These are phyloP conservation scores for Sedum album DNA, from an alignment of 164 flowering plant genomes.

Conservation along the genomic window DNA sequence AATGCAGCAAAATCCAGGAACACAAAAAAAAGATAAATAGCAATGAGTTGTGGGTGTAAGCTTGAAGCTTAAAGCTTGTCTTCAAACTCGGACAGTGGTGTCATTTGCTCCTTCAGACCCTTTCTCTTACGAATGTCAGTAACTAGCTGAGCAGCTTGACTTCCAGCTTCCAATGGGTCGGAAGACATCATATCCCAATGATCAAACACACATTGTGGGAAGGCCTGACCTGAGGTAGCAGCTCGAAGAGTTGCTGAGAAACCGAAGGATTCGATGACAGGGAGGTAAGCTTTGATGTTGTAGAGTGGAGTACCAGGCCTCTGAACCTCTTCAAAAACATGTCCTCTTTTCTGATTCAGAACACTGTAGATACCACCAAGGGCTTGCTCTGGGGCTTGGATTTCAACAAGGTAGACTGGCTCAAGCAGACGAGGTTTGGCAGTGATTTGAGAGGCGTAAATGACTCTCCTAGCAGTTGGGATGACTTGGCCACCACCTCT, in stretches of 20 bases:
- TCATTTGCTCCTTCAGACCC: not conserved
- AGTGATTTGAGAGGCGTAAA: not conserved
- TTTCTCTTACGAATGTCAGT: not conserved
- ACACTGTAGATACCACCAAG: no score
- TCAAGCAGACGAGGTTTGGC: not conserved
- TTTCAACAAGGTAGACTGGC: not conserved
- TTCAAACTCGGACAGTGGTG: conserved; percentile 2
- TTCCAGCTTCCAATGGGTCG: not conserved
- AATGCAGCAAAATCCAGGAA: no score
- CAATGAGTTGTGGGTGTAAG: no score
- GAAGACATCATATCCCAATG: conserved; percentile 4
- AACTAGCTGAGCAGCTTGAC: not conserved
- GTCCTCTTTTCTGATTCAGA: not conserved
- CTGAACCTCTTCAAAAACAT: not conserved
- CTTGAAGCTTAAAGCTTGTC: not conserved
- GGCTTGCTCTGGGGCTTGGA: not conserved
- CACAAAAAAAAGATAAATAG: no score
- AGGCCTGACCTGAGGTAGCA: not conserved
- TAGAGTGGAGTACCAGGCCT: not conserved
- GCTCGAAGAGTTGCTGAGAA: not conserved
- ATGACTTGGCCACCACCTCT: conserved; percentile 4
- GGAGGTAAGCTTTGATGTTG: not conserved
- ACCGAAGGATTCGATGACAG: not conserved
- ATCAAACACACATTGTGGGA: not conserved
- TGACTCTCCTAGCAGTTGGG: not conserved